A percentile compares a stretch with the other conserved stretches of the same genome.
These are phyloP conservation scores for Russula sp. DNA, from an alignment of 768 basidiomycete species.

Conservation along the genomic window DNA sequence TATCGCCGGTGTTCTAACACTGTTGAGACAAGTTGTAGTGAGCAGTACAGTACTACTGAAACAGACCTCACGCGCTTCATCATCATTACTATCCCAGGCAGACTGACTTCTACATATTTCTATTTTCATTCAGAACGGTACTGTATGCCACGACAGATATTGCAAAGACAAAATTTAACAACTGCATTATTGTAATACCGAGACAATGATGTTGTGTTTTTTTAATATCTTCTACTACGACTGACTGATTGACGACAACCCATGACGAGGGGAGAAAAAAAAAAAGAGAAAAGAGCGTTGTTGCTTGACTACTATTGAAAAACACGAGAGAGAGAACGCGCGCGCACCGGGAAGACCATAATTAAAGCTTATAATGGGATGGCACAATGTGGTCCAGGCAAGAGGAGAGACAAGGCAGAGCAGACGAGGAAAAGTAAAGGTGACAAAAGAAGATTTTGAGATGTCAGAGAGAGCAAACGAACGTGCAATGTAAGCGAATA, in stretches of 20 bases:
- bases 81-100: not conserved
- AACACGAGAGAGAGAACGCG: constrained; percentile 6
- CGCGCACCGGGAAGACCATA: constrained; percentile 11
- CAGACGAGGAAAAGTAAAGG: not conserved
- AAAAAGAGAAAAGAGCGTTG: constrained; percentile 13
- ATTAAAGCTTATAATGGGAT: constrained; percentile 20
- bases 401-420: not conserved
- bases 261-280: not conserved
- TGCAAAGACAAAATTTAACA: not conserved
- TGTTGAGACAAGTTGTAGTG: no score
- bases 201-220: not conserved
- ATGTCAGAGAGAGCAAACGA: not conserved
- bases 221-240: constrained; percentile 9
- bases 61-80: no score
- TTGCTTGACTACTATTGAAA: constrained; percentile 10
- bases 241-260: not conserved
- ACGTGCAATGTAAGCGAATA: constrained; percentile 16
- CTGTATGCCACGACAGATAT: not conserved
- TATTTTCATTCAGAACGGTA: no score
- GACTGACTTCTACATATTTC: no score
- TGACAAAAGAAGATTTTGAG: no score
- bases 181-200: constrained; percentile 7
- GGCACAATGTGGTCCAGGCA: constrained; percentile 11
- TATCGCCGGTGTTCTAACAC: no score
- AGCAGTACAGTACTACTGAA: no score